phyloP scores from a whole-genome alignment of 2,329 filamentous ascomycete genomes.

The Cryphonectria carpinicola region DNA sequence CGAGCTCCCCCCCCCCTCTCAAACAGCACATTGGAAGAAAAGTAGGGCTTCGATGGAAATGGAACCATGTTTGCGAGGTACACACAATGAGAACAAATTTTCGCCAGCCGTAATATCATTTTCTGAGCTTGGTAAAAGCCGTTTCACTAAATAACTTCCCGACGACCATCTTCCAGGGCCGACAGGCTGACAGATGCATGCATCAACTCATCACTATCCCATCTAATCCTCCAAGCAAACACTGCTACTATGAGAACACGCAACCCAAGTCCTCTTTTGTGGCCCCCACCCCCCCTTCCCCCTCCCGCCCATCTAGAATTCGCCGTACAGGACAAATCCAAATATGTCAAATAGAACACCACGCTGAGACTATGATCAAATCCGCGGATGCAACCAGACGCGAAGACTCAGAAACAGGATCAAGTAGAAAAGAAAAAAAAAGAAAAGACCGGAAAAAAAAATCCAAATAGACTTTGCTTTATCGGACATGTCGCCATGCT shows the following conservation, averaged over 20 bases:
- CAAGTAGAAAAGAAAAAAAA: slow-evolving; percentile 24
- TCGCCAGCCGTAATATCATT: slow-evolving; percentile 29
- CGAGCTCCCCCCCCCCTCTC: too few relatives aligned
- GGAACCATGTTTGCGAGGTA: too few relatives aligned
- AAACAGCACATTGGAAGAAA: too few relatives aligned
- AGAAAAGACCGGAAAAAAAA: slow-evolving; percentile 28
- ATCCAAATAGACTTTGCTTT: slow-evolving; percentile 20
- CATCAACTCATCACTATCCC: slow-evolving; percentile 16
- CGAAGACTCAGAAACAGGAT: slow-evolving; percentile 15
- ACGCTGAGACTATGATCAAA: neutral
- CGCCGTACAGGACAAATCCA: slow-evolving; percentile 29
- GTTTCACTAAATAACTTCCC: neutral
- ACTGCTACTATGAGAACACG: neutral
- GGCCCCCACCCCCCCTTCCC: too few relatives aligned
- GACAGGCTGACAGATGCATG: slow-evolving; percentile 15
- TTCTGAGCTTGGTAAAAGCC: slow-evolving; percentile 10
- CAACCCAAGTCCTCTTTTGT: neutral
- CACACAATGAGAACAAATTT: neutral
- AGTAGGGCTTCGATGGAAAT: too few relatives aligned
- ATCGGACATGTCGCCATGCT: slow-evolving; percentile 21
- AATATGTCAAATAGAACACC: slow-evolving; percentile 12
- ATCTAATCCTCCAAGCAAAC: slow-evolving; percentile 8
- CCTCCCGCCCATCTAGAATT: slow-evolving; percentile 4
- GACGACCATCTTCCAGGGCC: slow-evolving; percentile 21
- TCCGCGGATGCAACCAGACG: slow-evolving; percentile 25